Conservation (phyloP, 2,329 filamentous ascomycete genomes). For the Hortaea sp. region DNA sequence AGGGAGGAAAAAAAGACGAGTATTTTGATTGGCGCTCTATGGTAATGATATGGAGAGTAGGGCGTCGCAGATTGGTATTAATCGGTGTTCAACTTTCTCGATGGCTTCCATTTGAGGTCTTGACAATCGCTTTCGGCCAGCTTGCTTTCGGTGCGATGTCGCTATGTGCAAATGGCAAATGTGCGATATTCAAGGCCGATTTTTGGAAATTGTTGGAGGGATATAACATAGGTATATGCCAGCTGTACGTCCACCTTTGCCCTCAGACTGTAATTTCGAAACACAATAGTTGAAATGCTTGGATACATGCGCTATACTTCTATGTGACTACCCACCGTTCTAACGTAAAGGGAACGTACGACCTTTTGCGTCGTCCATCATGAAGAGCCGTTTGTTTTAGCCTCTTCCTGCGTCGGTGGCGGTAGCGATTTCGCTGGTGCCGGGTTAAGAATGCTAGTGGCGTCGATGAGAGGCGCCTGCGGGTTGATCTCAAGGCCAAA, state of each 20-base stretch:
- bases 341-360: too few relatives aligned
- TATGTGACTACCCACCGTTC: too few relatives aligned
- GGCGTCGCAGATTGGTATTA: neutral
- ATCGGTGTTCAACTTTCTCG: neutral
- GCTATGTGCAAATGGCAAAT: constrained; percentile 2
- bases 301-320: too few relatives aligned
- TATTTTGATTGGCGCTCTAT: neutral
- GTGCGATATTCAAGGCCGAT: neutral
- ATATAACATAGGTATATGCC: too few relatives aligned
- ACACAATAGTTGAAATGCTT: too few relatives aligned
- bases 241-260: too few relatives aligned
- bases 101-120: neutral
- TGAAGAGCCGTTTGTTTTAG: neutral
- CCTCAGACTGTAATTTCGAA: too few relatives aligned
- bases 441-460: constrained; percentile 61
- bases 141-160: neutral
- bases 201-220: too few relatives aligned
- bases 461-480: constrained; percentile 67
- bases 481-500: constrained; percentile 86
- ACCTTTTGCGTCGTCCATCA: neutral
- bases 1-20: neutral
- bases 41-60: neutral
- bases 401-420: constrained; percentile 13
- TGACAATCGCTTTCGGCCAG: neutral
- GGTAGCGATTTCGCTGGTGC: constrained; percentile 38